These are phyloP conservation scores for Bipolaris victoriae DNA, from an alignment of 2,329 filamentous ascomycete species.

Conservation along the genomic window DNA sequence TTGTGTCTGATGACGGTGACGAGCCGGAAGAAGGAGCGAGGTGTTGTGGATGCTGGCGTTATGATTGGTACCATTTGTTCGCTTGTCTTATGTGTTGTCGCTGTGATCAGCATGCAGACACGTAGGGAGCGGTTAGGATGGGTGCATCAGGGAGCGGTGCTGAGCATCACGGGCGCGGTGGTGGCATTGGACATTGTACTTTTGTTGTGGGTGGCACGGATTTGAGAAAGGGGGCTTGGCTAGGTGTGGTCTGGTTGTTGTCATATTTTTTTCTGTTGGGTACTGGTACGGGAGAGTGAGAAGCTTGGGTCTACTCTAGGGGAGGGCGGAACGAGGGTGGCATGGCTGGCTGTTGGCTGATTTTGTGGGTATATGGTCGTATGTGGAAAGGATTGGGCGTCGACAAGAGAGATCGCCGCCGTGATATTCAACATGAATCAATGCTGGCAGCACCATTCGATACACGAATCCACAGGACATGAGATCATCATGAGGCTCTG, in stretches of 20 bases:
- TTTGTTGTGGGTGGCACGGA: constrained; percentile 38
- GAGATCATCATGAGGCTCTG: constrained; percentile 25
- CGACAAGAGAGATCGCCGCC: background rate
- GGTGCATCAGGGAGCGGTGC: constrained; percentile 41
- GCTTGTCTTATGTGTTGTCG: constrained; percentile 52
- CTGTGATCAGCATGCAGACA: constrained; percentile 41
- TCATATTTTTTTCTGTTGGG: constrained; percentile 7
- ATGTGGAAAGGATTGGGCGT: constrained; percentile 10
- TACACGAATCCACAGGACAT: constrained; percentile 11
- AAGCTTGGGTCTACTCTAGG: background rate
- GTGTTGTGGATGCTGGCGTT: constrained; percentile 77
- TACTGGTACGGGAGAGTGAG: background rate
- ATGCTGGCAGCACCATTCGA: constrained; percentile 4
- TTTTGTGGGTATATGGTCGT: constrained; percentile 1
- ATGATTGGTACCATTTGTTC: constrained; percentile 72
- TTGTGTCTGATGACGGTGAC: constrained; percentile 70
- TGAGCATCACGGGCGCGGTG: constrained; percentile 32
- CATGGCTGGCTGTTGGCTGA: background rate
- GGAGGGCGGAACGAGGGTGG: background rate
- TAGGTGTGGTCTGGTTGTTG: background rate
- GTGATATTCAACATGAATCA: constrained; percentile 7
- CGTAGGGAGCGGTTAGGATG: constrained; percentile 38
- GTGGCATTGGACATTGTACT: constrained; percentile 39
- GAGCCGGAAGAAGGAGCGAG: constrained; percentile 68
- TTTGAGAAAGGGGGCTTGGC: constrained; percentile 7